A percentile compares a stretch with the other conserved stretches of the same genome.
Evolutionary conservation across 2,329 filamentous ascomycete genomes (phyloP).

Genomic region (Talaromyces sp.): DNA sequence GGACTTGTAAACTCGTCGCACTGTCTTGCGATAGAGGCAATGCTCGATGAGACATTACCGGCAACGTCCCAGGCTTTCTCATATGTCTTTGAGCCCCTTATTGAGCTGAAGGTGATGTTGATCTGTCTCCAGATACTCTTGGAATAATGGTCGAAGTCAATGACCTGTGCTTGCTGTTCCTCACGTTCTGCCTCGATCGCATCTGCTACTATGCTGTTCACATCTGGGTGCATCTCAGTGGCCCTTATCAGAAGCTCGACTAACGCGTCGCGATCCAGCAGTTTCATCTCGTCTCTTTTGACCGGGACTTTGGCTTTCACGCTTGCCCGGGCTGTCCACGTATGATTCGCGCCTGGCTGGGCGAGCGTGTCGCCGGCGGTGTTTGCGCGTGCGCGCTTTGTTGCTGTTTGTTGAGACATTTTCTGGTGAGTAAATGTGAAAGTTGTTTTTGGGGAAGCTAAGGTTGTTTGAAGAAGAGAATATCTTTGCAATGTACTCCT

Average conservation of each 20-base stretch:
- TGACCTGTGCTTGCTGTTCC: neutral
- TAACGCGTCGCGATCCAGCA: neutral
- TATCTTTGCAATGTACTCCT: no score
- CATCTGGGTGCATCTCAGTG: neutral
- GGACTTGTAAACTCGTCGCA: slow-evolving; percentile 7
- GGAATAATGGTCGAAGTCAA: neutral
- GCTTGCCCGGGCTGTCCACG: neutral
- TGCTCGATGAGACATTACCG: neutral
- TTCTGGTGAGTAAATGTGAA: neutral
- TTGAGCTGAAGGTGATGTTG: slow-evolving; percentile 10
- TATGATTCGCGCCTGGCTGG: neutral
- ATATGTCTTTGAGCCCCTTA: slow-evolving; percentile 10
- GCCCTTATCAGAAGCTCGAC: neutral
- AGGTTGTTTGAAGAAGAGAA: no score
- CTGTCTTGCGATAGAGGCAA: slow-evolving; percentile 6
- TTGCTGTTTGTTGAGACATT: neutral
- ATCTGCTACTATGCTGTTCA: neutral
- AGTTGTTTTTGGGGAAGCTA: no score
- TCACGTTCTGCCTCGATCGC: neutral
- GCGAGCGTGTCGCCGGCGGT: neutral
- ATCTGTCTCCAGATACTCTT: slow-evolving; percentile 14
- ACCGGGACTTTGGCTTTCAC: neutral
- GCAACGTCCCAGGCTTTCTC: slow-evolving; percentile 9
- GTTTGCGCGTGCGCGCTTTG: slow-evolving; percentile 1
- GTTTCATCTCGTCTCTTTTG: neutral